Base-by-base conservation (phyloP, 2,329 filamentous ascomycete species). In the Camptophora hylomeconis region DNA sequence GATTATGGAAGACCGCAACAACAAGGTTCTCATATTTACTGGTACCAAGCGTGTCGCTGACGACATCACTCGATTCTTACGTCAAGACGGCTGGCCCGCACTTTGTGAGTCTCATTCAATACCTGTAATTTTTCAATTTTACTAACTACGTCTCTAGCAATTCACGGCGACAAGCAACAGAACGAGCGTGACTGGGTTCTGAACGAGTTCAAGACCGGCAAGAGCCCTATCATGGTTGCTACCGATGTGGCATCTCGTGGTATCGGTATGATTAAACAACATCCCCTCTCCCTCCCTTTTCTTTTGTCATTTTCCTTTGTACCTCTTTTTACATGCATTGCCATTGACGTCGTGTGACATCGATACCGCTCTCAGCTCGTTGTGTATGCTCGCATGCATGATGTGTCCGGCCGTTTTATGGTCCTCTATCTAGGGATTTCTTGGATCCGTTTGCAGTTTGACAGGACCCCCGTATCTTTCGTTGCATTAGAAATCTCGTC, bases 181-280 rank as follows among this genome's bases (percentile, higher is more conserved):
- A 93, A 94, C 61, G 89, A 98, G 67, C 86, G 89, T 67, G 89
- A 95, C 60, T 95, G 89, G 84, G 89, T 95, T 50, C 70, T 98
- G 55, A 92, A 95, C 60, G 87, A 95, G 61, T 98, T 98, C 75
- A 98, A 95, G 76, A 82, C 81, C 44, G 86, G 84, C 64, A 94
- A 95, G 71, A 93, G 84, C 66, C 89, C 89, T 56, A 92, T 98
- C 75, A 93, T 98, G 86, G 89, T 98, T 66, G 89, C 89, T 65
- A 98, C 89, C 45, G 89, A 95, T 55, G 89, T 98, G 64, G 89
- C 89, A 65, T 95, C 89, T 56, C 89, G 89, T 86, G 89, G 89
- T 83, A 94, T 98, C 65, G 89, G 89, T 94, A 92, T 92, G 84
- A 65, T 69, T 63, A 63, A 62, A 57, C 60, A 63, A 53, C 57